Evolutionary conservation across 257 asterid genomes (phyloP).

Genomic region (Lycium ferocissimum): DNA sequence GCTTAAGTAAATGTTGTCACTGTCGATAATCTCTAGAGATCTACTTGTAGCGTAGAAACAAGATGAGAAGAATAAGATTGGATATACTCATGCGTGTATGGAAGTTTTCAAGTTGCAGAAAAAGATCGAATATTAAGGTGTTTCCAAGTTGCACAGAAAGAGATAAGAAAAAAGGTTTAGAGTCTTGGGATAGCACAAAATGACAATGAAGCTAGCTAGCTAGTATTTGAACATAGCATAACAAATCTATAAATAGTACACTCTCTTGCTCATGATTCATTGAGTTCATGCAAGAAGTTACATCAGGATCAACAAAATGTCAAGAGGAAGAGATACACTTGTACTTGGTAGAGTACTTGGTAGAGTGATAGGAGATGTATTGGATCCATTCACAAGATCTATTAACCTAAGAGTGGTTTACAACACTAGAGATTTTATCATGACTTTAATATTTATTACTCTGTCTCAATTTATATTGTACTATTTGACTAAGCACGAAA

Average conservation of each 20-base stretch:
- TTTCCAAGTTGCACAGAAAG: neutral
- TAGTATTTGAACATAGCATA: too few relatives aligned
- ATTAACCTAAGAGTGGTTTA: slow-evolving; percentile 51
- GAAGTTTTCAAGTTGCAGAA: too few relatives aligned
- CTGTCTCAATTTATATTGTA: too few relatives aligned
- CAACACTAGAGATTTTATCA: slow-evolving; percentile 49
- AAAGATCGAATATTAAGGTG: neutral
- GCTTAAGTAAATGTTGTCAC: too few relatives aligned
- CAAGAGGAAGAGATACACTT: slow-evolving; percentile 62
- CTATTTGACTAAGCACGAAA: too few relatives aligned
- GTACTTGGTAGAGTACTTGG: slow-evolving; percentile 75
- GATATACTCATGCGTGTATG: too few relatives aligned
- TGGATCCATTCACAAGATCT: slow-evolving; percentile 32
- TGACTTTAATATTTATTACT: slow-evolving; percentile 37
- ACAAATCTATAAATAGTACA: neutral
- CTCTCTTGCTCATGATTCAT: neutral
- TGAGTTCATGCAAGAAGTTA: neutral
- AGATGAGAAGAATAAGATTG: too few relatives aligned
- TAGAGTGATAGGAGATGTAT: slow-evolving; percentile 69
- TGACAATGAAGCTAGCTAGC: neutral
- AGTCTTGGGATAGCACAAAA: neutral
- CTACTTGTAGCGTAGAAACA: too few relatives aligned
- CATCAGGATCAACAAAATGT: slow-evolving; percentile 34
- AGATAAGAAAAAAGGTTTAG: neutral
- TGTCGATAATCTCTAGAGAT: too few relatives aligned